Evolutionary conservation across 306 rosid species (phyloP), one percentile per base, ranked within the genome.

Genomic region (Macrotyloma uniflorum): DNA sequence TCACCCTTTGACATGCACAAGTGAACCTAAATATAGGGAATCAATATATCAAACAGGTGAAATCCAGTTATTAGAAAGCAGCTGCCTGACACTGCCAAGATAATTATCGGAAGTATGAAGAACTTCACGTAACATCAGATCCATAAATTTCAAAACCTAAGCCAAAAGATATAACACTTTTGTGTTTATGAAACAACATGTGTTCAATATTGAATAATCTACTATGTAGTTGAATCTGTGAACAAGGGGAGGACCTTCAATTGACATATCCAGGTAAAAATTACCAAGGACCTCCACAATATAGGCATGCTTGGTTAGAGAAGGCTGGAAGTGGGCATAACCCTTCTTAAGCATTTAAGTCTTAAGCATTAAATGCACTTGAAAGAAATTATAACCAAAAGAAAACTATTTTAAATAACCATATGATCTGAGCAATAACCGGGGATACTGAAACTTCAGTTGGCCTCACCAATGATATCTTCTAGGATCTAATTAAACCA

Each of bases 1-100:
- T 92, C 98, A 83, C 91, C 97, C 54, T 80, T 85, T 67, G 98
- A 91, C 98, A 95, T 77, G 89, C 97, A 91, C 83, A 94, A 55
- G 82, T 92, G 97, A 87, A 94, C 93, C 98, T 94, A 86, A 57
- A 74, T 79, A 78, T 67, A 76, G 36, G 67, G 30, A 70, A 73
- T 74, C 57, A 74, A 62, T 50, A 51, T 43, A 35, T 62, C 71
- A 51, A 67, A 61, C 43, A 61, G 76, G 70, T 78, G 62, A 74
- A 73, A 65, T 75, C 42, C 67, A 79, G 72, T 72, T 80, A 80
- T 51, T 76, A 49, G 63, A 40, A 55, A 63, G 55, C 47, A 69
- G 51, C 63, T 58, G 58, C 43, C 49, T 20, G 20, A n/a, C 58
- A 67, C 11, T 66, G 55, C 74, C 46, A 73, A 28, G 58, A 47